Conservation (phyloP, 768 basidiomycete species). For the Suillus weaverae region DNA sequence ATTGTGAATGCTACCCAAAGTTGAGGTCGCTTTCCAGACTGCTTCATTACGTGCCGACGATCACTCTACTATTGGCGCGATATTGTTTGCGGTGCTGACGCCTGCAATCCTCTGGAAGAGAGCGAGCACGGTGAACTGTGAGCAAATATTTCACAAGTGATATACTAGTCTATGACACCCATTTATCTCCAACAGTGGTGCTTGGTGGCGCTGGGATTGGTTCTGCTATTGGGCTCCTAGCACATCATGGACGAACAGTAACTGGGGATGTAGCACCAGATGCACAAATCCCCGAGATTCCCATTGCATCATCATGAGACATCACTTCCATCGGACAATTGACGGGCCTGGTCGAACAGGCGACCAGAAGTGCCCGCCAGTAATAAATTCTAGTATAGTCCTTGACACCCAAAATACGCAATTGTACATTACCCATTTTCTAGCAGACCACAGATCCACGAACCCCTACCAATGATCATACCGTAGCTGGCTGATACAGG, state of each 20-base stretch:
- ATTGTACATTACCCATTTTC: slow-evolving; percentile 14
- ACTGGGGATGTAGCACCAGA: slow-evolving; percentile 53
- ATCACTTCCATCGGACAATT: background rate
- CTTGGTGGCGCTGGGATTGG: slow-evolving; percentile 74
- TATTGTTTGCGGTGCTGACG: slow-evolving; percentile 61
- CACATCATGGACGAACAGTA: slow-evolving; percentile 54
- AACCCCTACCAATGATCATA: slow-evolving; percentile 17
- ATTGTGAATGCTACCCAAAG: background rate
- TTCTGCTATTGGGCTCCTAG: slow-evolving; percentile 55
- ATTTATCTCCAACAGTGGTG: slow-evolving; percentile 46
- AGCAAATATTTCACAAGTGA: slow-evolving; percentile 16
- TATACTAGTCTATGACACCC: background rate
- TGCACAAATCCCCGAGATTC: slow-evolving; percentile 36
- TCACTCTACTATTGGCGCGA: slow-evolving; percentile 70
- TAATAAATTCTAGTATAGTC: background rate
- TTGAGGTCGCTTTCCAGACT: slow-evolving; percentile 40
- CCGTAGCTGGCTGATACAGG: background rate
- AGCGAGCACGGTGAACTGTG: slow-evolving; percentile 62
- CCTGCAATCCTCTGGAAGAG: slow-evolving; percentile 76
- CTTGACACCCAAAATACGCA: background rate
- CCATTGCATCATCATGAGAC: slow-evolving; percentile 12
- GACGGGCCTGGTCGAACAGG: background rate
- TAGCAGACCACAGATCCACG: background rate
- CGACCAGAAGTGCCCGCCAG: background rate
- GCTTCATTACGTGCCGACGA: slow-evolving; percentile 64